Evolutionary conservation across 345 rosid species (phyloP).

Genomic region (Hirschfeldia incana): DNA sequence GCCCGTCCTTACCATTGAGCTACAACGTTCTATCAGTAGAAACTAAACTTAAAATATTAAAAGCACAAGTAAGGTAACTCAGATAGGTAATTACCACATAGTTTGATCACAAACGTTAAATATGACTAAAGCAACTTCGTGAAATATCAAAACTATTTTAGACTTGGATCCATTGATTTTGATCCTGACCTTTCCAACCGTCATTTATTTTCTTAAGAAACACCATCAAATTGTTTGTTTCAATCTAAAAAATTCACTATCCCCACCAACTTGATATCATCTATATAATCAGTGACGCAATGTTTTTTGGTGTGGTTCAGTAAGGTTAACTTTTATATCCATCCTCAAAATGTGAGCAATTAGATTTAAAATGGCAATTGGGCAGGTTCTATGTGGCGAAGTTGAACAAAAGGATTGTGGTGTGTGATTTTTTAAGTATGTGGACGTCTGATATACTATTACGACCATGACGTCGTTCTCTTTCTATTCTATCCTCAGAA

Average conservation of each 20-base stretch:
- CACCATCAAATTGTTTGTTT: neutral
- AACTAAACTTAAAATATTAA: neutral
- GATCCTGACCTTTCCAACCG: neutral
- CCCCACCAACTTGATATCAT: constrained; percentile 8
- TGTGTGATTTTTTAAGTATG: neutral
- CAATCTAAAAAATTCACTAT: neutral
- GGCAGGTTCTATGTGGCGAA: constrained; percentile 27
- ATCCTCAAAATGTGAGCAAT: neutral
- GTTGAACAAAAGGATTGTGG: constrained; percentile 27
- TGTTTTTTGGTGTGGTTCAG: constrained; percentile 20
- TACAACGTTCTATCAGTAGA: too few species aligned
- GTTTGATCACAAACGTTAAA: neutral
- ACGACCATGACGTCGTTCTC: constrained; percentile 11
- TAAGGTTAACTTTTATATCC: constrained; percentile 7
- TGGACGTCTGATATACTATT: constrained; percentile 9
- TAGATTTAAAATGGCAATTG: constrained; percentile 2
- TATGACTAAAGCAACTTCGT: neutral
- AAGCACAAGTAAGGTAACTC: neutral
- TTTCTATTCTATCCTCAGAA: constrained; percentile 16
- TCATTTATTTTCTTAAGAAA: neutral
- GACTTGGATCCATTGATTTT: neutral
- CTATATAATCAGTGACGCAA: constrained; percentile 20
- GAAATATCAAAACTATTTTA: neutral
- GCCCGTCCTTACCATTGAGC: neutral
- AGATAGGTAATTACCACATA: neutral